A percentile compares a stretch with the other conserved stretches of the same genome.
These are phyloP conservation scores for Conticribra weissflogii DNA, from an alignment of 108 stramenopile genomes.

Conservation along the genomic window DNA sequence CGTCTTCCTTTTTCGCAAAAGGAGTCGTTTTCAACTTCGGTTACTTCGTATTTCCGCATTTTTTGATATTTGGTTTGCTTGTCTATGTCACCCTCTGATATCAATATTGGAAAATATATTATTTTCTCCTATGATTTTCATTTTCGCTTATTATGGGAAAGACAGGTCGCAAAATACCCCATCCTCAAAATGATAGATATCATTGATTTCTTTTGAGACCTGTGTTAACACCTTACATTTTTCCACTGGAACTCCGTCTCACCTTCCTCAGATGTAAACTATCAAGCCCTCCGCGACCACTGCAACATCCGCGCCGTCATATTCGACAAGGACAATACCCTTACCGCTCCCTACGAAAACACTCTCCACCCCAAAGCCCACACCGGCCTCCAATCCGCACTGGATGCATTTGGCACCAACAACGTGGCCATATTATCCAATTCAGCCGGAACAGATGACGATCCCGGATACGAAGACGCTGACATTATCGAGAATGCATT, in stretches of 20 bases:
- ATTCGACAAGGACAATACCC: constrained; percentile 95
- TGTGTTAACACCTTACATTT: neutral
- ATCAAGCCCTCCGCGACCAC: constrained; percentile 68
- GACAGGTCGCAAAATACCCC: neutral
- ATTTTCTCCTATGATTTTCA: neutral
- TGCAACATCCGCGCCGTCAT: constrained; percentile 82
- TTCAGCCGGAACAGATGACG: constrained; percentile 91
- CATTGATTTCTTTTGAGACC: neutral
- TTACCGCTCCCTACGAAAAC: constrained; percentile 91
- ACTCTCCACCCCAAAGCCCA: constrained; percentile 65
- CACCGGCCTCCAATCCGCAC: constrained; percentile 65
- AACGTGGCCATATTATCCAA: constrained; percentile 92
- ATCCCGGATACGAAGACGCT: constrained; percentile 78
- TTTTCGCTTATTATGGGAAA: neutral
- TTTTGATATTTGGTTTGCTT: neutral
- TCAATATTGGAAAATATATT: constrained; percentile 1
- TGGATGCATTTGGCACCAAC: constrained; percentile 71
- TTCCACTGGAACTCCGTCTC: neutral
- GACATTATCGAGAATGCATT: constrained; percentile 72
- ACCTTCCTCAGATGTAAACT: constrained; percentile 64
- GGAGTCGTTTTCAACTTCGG: no score
- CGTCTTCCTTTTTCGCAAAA: no score
- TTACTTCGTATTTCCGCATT: no score
- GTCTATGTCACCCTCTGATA: neutral
- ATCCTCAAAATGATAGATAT: neutral